Evolutionary conservation across 1,139 yeast species (phyloP), one percentile per base, ranked within the genome.

Genomic region (Nematodospora anomalae): DNA sequence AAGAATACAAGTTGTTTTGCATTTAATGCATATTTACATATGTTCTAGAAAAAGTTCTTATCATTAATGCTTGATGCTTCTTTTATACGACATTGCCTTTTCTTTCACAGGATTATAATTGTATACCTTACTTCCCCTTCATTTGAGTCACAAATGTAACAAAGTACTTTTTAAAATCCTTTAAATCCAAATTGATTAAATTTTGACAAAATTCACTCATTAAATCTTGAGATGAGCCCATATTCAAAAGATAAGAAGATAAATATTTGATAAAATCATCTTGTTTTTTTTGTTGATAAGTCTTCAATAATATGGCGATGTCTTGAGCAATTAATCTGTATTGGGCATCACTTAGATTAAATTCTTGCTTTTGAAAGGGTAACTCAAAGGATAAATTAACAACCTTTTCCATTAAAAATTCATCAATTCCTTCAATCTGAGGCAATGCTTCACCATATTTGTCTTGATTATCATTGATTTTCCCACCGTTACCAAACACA

Each of bases 291-390:
- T 62, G 47, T 62, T 76, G 83, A 46, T 86, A 69, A 4, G 83
- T 71, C 49, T 80, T 83, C 53, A 90, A 76, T 27, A 89, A 65
- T 28, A 77, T 66, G 0, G 95, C 80, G 8, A 88, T 67, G 51
- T 92, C 98, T 43, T 79, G 79, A 3, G 89, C 82, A 30, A 86
- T 73, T 37, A 80, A 68, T 51, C 94, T 75, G 50, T 76, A 78
- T 53, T 86, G 90, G 3, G 95, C 95, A 54, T 89, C 96, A 46
- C 79, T 76, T 36, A 82, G 64, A 51, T 83, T 78, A 48, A 82
- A 80, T 24, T 75, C 74, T 30, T 67, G 74, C 32, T 81, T 78
- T 49, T 83, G 82, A 52, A 87, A 82, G 8, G 96, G 89, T 35
- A 89, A 66, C 55, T 87, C 95, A 65, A 89, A 85, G 32, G 82